Conservation (phyloP, 106 monocot genomes). For the Xerophyta viscosa region DNA sequence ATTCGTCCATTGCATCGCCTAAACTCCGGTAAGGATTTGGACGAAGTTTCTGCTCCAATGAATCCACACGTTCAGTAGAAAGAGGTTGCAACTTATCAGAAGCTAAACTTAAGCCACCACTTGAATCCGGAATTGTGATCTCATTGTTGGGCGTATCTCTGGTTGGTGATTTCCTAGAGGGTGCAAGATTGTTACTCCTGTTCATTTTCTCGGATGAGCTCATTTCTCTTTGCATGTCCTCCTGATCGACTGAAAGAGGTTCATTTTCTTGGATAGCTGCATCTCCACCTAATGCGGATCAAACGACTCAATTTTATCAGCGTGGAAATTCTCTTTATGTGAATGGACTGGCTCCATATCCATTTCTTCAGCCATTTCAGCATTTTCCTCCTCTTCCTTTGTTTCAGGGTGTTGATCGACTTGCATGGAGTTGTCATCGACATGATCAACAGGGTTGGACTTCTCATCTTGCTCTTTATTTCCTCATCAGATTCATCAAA, state of each 20-base stretch:
- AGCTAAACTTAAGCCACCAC: constrained; percentile 30
- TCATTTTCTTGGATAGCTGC: constrained; percentile 10
- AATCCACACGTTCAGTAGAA: constrained; percentile 13
- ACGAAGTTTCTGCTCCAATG: constrained; percentile 19
- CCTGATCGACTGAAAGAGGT: constrained; percentile 9
- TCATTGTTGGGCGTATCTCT: constrained; percentile 32
- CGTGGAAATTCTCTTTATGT: constrained; percentile 10
- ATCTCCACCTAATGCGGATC: constrained; percentile 7
- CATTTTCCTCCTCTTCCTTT: constrained; percentile 18
- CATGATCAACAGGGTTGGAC: constrained; percentile 14
- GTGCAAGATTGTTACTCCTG: constrained; percentile 24
- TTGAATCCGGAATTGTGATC: constrained; percentile 30
- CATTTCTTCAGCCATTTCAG: constrained; percentile 13
- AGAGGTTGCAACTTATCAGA: constrained; percentile 23
- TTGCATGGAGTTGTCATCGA: constrained; percentile 21
- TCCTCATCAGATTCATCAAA: constrained; percentile 24
- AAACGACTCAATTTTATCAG: constrained; percentile 19
- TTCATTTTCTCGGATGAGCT: constrained; percentile 37
- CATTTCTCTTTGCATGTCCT: constrained; percentile 15
- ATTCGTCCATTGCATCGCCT: constrained; percentile 71
- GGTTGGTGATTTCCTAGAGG: constrained; percentile 17
- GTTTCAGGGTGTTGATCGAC: constrained; percentile 10
- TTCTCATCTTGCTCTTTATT: constrained; percentile 30
- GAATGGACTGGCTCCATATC: constrained; percentile 28
- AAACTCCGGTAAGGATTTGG: constrained; percentile 82